Evolutionary conservation across 768 basidiomycete species (phyloP).

Genomic region (Cystofilobasidium bisporidii): DNA sequence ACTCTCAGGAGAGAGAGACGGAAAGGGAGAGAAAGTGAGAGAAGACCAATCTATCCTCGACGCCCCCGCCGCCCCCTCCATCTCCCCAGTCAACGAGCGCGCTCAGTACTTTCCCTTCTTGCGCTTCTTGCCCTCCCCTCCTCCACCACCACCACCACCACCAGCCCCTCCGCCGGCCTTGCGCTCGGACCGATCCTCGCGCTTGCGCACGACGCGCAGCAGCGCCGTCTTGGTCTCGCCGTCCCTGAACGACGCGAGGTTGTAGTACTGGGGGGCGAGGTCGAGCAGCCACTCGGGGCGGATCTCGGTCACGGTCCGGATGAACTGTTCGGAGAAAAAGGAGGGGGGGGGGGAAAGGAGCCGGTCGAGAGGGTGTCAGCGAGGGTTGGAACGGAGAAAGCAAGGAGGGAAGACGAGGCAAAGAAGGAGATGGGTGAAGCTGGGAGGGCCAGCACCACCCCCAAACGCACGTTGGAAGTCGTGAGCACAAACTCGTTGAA

Average conservation of each 20-base stretch:
- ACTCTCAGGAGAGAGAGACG: no score
- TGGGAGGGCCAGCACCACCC: no score
- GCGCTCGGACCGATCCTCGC: slow-evolving; percentile 9
- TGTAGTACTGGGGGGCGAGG: slow-evolving; percentile 53
- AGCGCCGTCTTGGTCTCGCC: slow-evolving; percentile 28
- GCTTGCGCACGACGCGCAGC: slow-evolving; percentile 15
- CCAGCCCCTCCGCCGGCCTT: slow-evolving; percentile 17
- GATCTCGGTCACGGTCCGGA: slow-evolving; percentile 83
- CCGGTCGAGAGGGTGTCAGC: neutral
- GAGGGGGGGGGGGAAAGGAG: no score
- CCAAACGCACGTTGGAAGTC: slow-evolving; percentile 45
- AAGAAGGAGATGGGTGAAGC: neutral
- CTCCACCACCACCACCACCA: slow-evolving; percentile 12
- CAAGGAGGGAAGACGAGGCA: neutral
- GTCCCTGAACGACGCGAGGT: slow-evolving; percentile 21
- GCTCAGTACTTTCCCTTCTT: slow-evolving; percentile 30
- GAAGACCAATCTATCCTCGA: no score
- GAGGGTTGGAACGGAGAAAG: neutral
- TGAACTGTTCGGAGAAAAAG: slow-evolving; percentile 46
- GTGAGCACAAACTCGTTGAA: slow-evolving; percentile 95
- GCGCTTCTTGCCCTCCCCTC: slow-evolving; percentile 24
- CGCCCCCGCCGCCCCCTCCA: neutral
- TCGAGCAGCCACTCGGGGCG: slow-evolving; percentile 76
- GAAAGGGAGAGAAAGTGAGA: no score
- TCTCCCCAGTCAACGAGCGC: no score